Evolutionary conservation across 306 rosid species (phyloP).

Genomic region (Heteromeles arbutifolia): DNA sequence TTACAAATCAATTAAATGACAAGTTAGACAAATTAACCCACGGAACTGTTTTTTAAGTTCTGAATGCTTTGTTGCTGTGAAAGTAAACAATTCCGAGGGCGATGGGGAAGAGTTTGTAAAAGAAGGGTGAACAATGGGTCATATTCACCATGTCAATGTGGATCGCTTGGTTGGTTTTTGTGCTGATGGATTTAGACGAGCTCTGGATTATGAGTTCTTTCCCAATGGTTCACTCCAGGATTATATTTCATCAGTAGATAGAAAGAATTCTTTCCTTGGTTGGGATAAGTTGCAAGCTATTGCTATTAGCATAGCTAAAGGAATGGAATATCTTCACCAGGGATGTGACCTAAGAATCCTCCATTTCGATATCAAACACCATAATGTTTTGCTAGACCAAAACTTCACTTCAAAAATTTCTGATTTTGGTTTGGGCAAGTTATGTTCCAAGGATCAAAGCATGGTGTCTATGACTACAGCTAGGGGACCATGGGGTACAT

Average conservation of each 20-base stretch:
- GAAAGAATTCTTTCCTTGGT: constrained; percentile 10
- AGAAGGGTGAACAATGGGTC: constrained; percentile 26
- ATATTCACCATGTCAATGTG: constrained; percentile 33
- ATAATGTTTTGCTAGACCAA: constrained; percentile 25
- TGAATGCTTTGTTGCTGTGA: constrained; percentile 2
- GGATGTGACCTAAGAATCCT: constrained; percentile 28
- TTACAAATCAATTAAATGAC: constrained; percentile 23
- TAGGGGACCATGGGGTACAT: constrained; percentile 27
- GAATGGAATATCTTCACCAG: constrained; percentile 33
- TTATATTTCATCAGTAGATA: constrained; percentile 10
- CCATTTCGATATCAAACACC: constrained; percentile 39
- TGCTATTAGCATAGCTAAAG: constrained; percentile 30
- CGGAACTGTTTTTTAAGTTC: constrained; percentile 28
- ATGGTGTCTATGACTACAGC: background rate
- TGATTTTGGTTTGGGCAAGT: constrained; percentile 34
- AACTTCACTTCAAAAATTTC: constrained; percentile 22
- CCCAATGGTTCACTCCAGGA: constrained; percentile 30
- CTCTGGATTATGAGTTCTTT: constrained; percentile 29
- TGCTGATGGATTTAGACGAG: constrained; percentile 28
- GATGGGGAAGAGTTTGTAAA: constrained; percentile 4
- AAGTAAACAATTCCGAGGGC: background rate
- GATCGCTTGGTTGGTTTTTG: constrained; percentile 38
- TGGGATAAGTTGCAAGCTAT: constrained; percentile 29
- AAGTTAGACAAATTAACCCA: constrained; percentile 30
- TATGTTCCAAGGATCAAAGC: background rate